Evolutionary conservation across 2,329 filamentous ascomycete species (phyloP), one percentile per base, ranked within the genome.

Genomic region (Alternaria dauci): DNA sequence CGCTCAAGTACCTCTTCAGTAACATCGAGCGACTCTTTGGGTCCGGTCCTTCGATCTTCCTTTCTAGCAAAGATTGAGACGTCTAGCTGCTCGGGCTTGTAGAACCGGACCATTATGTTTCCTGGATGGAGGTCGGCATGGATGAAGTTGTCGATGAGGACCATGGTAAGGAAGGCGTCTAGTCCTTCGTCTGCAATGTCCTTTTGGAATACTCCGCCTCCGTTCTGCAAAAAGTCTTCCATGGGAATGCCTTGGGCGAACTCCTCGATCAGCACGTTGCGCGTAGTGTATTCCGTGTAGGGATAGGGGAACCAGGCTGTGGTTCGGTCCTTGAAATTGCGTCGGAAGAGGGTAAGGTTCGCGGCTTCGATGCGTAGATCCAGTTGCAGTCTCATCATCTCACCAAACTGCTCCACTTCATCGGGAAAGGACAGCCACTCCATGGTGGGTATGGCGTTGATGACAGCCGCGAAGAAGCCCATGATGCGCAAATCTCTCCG

Each of bases 51-150:
- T 34, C 73, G 71, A 38, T 76, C 66, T 52, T 76, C 72, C 59
- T 74, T 73, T 9, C 69, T 78, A 4, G 77, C 80, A 56, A 83
- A 78, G 5, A 89, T 80, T 23, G 84, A 82, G 1, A 96, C 81
- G 50, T 90, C 87, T 0, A 94, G 86, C 62, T 89, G 86, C 14
- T 89, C 88, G 0, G 94, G 89, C 72, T 94, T 89, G 80, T 98
- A 97, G 82, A 99, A 99, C 65, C 96, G 93, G 47, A 99, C 94
- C 94, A 99, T 98, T 80, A 99, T 98, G 77, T 99, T 99, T 26
- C 95, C 95, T 0, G 95, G 95, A 76, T 99, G 95, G 30, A 99
- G 82, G 76, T 99, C 95, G 5, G 95, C 94, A 75, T 99, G 95
- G 26, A 97, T 90, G 77, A 99, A 99, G 77, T 99, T 99, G 78